These are phyloP conservation scores for Paralagenidium karlingii DNA, from an alignment of 352 stramenopile species.

Conservation along the genomic window DNA sequence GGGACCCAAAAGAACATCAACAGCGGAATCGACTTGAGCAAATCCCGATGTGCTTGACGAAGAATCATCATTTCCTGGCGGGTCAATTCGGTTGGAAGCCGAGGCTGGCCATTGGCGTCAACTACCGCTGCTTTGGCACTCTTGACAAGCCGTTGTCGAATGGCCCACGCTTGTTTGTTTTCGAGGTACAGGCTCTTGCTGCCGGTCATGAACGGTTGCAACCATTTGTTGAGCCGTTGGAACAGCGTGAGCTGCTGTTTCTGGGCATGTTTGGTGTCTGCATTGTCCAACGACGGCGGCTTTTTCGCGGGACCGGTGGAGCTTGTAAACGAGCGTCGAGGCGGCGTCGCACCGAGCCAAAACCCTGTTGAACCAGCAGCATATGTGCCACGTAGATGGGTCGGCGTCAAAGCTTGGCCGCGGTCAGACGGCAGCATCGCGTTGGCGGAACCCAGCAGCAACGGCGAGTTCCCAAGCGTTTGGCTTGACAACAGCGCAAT, in stretches of 20 bases:
- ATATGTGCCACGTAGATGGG: too few species aligned
- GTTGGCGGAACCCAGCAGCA: too few species aligned
- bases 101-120: background rate
- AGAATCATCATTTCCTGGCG: conserved; percentile 73
- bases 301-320: too few species aligned
- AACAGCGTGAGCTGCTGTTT: conserved; percentile 39
- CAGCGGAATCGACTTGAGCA: conserved; percentile 75
- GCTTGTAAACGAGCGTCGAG: too few species aligned
- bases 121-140: conserved; percentile 6
- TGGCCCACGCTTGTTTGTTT: conserved; percentile 66
- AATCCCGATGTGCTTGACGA: conserved; percentile 63
- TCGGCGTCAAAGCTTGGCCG: too few species aligned
- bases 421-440: too few species aligned
- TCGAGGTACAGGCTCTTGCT: conserved; percentile 57
- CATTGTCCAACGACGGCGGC: too few species aligned
- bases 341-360: too few species aligned
- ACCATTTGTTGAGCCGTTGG: conserved; percentile 73
- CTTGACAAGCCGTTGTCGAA: conserved; percentile 48
- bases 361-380: too few species aligned
- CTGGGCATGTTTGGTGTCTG: conserved; percentile 1
- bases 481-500: too few species aligned
- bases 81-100: conserved; percentile 11
- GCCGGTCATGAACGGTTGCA: conserved; percentile 65
- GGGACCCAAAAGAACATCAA: conserved; percentile 65
- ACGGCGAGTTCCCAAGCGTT: too few species aligned